Evolutionary conservation across 352 stramenopile species (phyloP), one percentile per base, ranked within the genome.

Genomic region (Phytophthora boehmeriae): DNA sequence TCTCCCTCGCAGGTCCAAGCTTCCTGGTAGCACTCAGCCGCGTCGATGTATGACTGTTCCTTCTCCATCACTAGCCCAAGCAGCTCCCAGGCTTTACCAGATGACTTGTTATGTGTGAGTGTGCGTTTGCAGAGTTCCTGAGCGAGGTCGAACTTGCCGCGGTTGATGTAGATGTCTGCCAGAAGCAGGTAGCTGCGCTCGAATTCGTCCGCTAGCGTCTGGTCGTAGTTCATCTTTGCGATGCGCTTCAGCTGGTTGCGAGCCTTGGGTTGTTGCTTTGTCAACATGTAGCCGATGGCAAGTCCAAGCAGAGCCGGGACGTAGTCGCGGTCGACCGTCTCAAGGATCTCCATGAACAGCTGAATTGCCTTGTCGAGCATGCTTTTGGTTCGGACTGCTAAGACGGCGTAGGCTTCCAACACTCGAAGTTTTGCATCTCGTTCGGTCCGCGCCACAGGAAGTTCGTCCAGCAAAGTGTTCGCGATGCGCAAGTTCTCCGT

Each of bases 201-300:
- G 69, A 98, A 98, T 46, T 98, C 93, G 32, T 98, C 91, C 4
- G 88, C 86, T 28, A 96, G 73, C 4, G 85, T 72, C 68, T 90
- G 73, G 63, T 96, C 80, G 68, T 97, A 97, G 4, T 73, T 75
- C 88, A 98, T 97, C 61, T 98, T 98, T 39, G 88, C 90, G 47
- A 98, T 97, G 22, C 93, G 86, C 71, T 98, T 98, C 54, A 98
- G 87, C 44, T 97, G 88, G 63, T 98, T 98, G 17, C 93, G 80
- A 16, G 94, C 93, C 67, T 98, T 97, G 30, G 89, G 88, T 53
- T 92, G 80, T 65, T 97, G 81, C 58, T 97, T 97, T 11, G 92
- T 92, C 11, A 98, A 71, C 88, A 98, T 97, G 68, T 98, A 97
- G 2, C 86, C 93, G 0, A 80, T 96, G 0, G 90, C 83, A 1